A percentile compares a stretch with the other conserved stretches of the same genome.
Evolutionary conservation across 345 rosid species (phyloP).

Genomic region (Eucalyptus fibrosa): DNA sequence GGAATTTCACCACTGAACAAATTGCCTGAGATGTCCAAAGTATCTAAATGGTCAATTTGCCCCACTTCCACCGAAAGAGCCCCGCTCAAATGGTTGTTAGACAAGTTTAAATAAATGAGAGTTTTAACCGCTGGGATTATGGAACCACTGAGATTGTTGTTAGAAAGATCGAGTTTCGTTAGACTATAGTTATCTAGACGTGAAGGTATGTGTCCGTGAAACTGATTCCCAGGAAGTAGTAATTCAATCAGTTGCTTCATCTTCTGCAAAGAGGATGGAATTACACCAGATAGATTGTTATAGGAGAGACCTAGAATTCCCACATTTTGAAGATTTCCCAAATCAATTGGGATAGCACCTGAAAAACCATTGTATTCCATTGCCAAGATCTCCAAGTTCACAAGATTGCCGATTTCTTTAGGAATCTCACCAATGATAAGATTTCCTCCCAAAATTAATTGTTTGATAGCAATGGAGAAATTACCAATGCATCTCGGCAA

Average conservation of each 20-base stretch:
- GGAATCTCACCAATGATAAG: neutral
- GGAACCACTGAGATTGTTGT: constrained; percentile 10
- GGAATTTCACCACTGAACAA: constrained; percentile 6
- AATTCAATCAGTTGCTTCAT: neutral
- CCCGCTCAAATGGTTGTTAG: constrained; percentile 2
- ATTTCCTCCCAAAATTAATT: fast-evolving
- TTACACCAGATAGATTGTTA: neutral
- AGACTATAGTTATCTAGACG: neutral
- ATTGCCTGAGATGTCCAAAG: constrained; percentile 5
- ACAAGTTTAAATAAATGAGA: neutral
- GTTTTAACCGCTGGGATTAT: neutral
- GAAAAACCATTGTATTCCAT: neutral
- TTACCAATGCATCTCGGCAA: neutral
- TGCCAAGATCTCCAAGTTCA: neutral
- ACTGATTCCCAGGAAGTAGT: neutral
- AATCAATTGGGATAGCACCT: constrained; percentile 2
- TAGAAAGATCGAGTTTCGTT: neutral
- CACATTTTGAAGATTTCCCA: constrained; percentile 1
- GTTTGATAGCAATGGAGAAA: neutral
- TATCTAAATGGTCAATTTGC: neutral
- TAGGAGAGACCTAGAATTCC: fast-evolving
- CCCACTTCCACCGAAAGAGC: neutral
- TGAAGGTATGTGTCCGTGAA: constrained; percentile 3
- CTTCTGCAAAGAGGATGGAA: constrained; percentile 8
- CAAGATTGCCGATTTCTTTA: neutral